These are phyloP conservation scores for Verbena officinalis DNA, from an alignment of 257 asterid species.

Conservation along the genomic window DNA sequence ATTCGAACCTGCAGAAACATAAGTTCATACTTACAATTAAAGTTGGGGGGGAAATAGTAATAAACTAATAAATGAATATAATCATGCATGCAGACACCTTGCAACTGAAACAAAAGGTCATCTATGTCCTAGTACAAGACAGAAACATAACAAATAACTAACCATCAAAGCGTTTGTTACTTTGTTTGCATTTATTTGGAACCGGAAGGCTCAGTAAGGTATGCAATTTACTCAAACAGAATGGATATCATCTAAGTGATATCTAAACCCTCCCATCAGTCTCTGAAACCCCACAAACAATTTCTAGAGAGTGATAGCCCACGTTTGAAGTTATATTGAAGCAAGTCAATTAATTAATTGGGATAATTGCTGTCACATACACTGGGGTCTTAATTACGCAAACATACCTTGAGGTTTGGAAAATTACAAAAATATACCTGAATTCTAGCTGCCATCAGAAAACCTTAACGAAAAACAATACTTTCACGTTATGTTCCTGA, in stretches of 20 bases:
- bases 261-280: background rate
- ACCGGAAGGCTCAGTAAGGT: slow-evolving; percentile 12
- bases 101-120: slow-evolving; percentile 16
- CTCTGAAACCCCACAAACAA: background rate
- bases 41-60: background rate
- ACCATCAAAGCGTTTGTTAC: slow-evolving; percentile 5
- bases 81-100: slow-evolving; percentile 1
- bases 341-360: too few species aligned
- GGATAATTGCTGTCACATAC: too few species aligned
- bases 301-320: background rate
- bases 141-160: slow-evolving; percentile 17
- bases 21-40: slow-evolving; percentile 13
- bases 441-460: too few species aligned
- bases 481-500: too few species aligned
- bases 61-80: slow-evolving; percentile 8
- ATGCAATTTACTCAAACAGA: slow-evolving; percentile 8
- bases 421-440: too few species aligned
- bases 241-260: slow-evolving; percentile 8
- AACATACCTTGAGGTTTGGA: too few species aligned
- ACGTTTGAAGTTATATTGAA: slow-evolving; percentile 7
- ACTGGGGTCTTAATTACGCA: too few species aligned
- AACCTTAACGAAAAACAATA: too few species aligned
- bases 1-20: slow-evolving; percentile 52
- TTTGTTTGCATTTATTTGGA: slow-evolving; percentile 9
- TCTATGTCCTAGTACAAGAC: slow-evolving; percentile 12